phyloP scores from a whole-genome alignment of 192 early-diverging fungal species.

The Mortierella claussenii region DNA sequence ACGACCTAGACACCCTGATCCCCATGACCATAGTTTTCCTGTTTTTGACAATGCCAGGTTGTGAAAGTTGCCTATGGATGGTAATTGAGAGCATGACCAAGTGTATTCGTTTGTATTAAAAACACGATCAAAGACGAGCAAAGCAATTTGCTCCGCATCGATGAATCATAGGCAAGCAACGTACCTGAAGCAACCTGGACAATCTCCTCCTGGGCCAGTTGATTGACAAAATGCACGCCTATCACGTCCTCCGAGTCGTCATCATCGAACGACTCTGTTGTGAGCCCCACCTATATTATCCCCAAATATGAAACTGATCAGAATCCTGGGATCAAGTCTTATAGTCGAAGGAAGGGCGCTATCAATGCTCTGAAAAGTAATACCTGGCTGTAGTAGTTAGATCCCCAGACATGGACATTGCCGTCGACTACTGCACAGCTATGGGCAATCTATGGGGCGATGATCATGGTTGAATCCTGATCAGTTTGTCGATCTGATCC shows the following conservation, averaged over 20 bases:
- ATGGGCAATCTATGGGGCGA: conserved; percentile 26
- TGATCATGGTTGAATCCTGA: not conserved
- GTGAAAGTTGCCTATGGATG: conserved; percentile 37
- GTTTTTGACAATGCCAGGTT: conserved; percentile 42
- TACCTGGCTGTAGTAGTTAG: conserved; percentile 53
- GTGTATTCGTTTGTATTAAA: too few species aligned
- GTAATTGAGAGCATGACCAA: too few species aligned
- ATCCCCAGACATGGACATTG: conserved; percentile 49
- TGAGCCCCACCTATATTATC: conserved; percentile 34
- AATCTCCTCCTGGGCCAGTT: conserved; percentile 45
- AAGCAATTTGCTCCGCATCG: conserved; percentile 12
- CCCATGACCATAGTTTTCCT: conserved; percentile 52
- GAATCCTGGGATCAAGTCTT: too few species aligned
- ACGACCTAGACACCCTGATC: conserved; percentile 46
- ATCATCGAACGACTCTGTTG: conserved; percentile 51
- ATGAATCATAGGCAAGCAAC: not conserved
- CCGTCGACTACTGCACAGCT: conserved; percentile 46
- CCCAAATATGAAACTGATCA: not conserved
- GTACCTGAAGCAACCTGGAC: conserved; percentile 49
- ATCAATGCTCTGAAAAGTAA: too few species aligned
- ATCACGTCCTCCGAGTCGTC: conserved; percentile 49
- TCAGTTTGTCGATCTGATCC: not conserved
- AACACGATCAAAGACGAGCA: not conserved
- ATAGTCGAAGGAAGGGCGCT: not conserved
- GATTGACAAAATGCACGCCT: conserved; percentile 49